A percentile compares a stretch with the other conserved stretches of the same genome.
These are phyloP conservation scores for Chalciporus pseudorubinellus DNA, from an alignment of 768 basidiomycete genomes.

Conservation along the genomic window DNA sequence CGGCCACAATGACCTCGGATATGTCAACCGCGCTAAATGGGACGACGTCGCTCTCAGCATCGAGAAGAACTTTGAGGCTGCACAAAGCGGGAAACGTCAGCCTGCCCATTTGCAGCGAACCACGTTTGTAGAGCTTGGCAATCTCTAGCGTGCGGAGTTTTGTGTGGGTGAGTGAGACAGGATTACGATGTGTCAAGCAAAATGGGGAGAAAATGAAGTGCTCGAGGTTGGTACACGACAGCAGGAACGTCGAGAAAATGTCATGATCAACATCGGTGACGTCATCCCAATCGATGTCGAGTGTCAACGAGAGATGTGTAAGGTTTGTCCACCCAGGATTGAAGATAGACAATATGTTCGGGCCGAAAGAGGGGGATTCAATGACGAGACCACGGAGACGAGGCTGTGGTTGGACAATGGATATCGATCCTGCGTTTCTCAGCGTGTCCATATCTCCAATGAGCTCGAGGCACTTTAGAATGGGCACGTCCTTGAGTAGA, in stretches of 20 bases:
- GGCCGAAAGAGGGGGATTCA: background rate
- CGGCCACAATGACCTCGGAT: background rate
- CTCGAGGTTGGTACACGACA: slow-evolving; percentile 19
- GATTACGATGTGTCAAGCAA: background rate
- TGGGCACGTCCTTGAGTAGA: slow-evolving; percentile 17
- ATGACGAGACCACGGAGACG: slow-evolving; percentile 15
- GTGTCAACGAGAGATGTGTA: slow-evolving; percentile 7
- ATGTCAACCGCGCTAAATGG: background rate
- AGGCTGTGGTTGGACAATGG: slow-evolving; percentile 5
- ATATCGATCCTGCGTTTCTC: background rate
- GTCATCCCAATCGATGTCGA: background rate
- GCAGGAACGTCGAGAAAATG: slow-evolving; percentile 12
- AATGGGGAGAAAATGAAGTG: slow-evolving; percentile 9
- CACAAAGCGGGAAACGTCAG: slow-evolving; percentile 16
- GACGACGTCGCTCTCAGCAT: background rate
- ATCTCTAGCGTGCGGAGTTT: slow-evolving; percentile 11
- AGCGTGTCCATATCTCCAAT: slow-evolving; percentile 4
- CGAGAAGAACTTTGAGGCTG: slow-evolving; percentile 5
- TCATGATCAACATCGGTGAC: background rate
- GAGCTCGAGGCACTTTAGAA: slow-evolving; percentile 14
- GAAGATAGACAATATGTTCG: slow-evolving; percentile 5
- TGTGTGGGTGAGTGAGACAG: slow-evolving; percentile 11
- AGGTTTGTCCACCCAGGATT: slow-evolving; percentile 16
- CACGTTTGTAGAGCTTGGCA: background rate
- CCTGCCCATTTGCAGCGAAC: slow-evolving; percentile 4